Percentiles rank a stretch among this genome's conserved stretches.
Conservation (phyloP, 2,329 filamentous ascomycete genomes). For the Alternaria sp. region DNA sequence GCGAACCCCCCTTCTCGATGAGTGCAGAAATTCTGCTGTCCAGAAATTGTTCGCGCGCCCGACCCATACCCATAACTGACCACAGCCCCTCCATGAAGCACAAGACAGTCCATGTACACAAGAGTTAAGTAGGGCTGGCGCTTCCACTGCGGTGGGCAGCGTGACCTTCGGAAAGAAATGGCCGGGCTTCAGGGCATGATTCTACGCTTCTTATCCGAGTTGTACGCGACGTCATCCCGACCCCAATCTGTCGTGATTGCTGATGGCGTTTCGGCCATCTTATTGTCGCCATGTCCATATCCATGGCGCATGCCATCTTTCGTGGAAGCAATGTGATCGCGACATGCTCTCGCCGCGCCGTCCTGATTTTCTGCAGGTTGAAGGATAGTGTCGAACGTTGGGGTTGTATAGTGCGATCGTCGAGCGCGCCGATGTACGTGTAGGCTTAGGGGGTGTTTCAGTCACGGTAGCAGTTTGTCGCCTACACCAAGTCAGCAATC, state of each 20-base stretch:
- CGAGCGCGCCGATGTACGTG: not conserved
- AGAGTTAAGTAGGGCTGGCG: not conserved
- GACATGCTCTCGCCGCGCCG: not conserved
- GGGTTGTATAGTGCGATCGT: not conserved
- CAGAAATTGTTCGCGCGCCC: not conserved
- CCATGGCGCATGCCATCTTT: not conserved
- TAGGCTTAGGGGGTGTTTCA: not conserved
- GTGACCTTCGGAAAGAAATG: not conserved
- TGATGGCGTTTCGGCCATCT: not conserved
- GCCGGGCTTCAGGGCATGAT: no score
- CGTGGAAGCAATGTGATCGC: not conserved
- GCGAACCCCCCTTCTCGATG: not conserved
- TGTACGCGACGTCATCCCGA: no score
- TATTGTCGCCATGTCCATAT: not conserved
- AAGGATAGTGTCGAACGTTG: not conserved
- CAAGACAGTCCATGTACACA: not conserved
- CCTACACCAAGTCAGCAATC: not conserved
- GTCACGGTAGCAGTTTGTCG: not conserved
- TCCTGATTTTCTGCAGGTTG: not conserved
- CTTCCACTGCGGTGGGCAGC: not conserved
- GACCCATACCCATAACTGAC: not conserved
- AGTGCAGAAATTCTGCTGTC: not conserved
- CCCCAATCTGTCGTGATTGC: not conserved
- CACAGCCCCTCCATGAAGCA: not conserved
- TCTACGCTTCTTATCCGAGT: no score